Evolutionary conservation across 768 basidiomycete genomes (phyloP).

Genomic region (Mycena albidolilacea): DNA sequence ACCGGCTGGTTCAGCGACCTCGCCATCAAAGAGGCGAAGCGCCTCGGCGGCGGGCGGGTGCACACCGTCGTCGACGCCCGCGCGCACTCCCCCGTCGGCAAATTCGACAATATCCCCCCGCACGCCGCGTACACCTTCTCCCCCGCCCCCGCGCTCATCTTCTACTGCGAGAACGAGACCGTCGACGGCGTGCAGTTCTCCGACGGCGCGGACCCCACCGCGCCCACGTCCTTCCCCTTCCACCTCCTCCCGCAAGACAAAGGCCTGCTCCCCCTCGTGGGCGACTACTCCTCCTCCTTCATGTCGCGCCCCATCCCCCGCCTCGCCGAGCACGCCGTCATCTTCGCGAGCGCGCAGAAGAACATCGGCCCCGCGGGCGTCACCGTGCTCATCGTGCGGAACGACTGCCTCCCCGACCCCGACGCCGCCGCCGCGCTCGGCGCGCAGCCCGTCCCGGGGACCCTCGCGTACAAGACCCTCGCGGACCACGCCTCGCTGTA

Average conservation of each 20-base stretch:
- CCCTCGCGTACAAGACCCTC: slow-evolving; percentile 84
- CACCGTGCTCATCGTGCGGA: slow-evolving; percentile 93
- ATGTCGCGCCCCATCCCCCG: slow-evolving; percentile 94
- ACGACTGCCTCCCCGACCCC: slow-evolving; percentile 93
- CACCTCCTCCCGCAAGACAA: slow-evolving; percentile 69
- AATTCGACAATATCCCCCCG: slow-evolving; percentile 85
- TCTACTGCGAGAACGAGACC: slow-evolving; percentile 99
- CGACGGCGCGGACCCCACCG: slow-evolving; percentile 51
- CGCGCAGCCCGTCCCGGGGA: slow-evolving; percentile 81
- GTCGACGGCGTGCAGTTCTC: slow-evolving; percentile 95
- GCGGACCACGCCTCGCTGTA: too few relatives aligned
- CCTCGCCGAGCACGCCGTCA: slow-evolving; percentile 91
- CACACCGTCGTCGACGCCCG: slow-evolving; percentile 83
- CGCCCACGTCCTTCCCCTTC: slow-evolving; percentile 84
- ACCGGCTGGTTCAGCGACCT: slow-evolving; percentile 92
- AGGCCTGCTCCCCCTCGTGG: slow-evolving; percentile 83
- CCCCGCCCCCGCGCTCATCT: slow-evolving; percentile 87
- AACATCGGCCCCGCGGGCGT: slow-evolving; percentile 96
- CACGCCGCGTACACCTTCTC: slow-evolving; percentile 83
- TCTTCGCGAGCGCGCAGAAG: slow-evolving; percentile 98
- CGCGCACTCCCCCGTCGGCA: slow-evolving; percentile 70
- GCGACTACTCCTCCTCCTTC: slow-evolving; percentile 97
- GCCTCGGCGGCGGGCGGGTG: slow-evolving; percentile 73
- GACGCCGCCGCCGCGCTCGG: slow-evolving; percentile 83
- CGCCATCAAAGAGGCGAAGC: slow-evolving; percentile 75